Evolutionary conservation across 169 alveolate species (phyloP).

Genomic region (Perkinsus marinus): DNA sequence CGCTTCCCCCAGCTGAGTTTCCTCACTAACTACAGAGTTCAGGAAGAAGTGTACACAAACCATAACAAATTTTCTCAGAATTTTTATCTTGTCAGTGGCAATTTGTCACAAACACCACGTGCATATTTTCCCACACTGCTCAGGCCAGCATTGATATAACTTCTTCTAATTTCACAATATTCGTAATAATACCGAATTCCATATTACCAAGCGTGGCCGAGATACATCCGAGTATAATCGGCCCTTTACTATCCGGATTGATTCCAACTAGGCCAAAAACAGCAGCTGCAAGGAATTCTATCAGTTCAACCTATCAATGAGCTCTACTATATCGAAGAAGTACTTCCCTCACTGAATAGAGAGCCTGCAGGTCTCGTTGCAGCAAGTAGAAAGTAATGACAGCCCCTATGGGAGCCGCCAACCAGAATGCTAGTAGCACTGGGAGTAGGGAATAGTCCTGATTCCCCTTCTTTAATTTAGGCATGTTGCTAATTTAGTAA

Average conservation of each 20-base stretch:
- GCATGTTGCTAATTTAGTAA: not conserved
- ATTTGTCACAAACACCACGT: too few species aligned
- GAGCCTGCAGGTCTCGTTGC: not conserved
- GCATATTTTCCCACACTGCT: too few species aligned
- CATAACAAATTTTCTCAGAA: too few species aligned
- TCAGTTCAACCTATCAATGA: not conserved
- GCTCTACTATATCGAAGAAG: not conserved
- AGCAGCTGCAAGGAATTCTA: not conserved
- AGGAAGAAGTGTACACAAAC: too few species aligned
- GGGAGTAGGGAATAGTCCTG: not conserved
- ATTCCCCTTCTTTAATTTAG: not conserved
- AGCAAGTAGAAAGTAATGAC: not conserved
- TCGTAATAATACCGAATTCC: too few species aligned
- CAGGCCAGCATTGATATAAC: too few species aligned
- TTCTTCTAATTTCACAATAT: too few species aligned
- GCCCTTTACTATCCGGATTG: not conserved
- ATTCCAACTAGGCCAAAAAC: not conserved
- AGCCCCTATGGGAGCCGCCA: not conserved
- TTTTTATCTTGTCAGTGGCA: too few species aligned
- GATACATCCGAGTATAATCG: not conserved
- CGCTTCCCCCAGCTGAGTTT: not conserved
- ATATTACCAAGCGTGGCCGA: not conserved
- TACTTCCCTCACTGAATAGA: not conserved
- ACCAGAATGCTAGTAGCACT: not conserved
- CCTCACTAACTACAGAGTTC: not conserved